These are phyloP conservation scores for Taiozyma sp. DNA, from an alignment of 1,139 yeast genomes.

Conservation along the genomic window DNA sequence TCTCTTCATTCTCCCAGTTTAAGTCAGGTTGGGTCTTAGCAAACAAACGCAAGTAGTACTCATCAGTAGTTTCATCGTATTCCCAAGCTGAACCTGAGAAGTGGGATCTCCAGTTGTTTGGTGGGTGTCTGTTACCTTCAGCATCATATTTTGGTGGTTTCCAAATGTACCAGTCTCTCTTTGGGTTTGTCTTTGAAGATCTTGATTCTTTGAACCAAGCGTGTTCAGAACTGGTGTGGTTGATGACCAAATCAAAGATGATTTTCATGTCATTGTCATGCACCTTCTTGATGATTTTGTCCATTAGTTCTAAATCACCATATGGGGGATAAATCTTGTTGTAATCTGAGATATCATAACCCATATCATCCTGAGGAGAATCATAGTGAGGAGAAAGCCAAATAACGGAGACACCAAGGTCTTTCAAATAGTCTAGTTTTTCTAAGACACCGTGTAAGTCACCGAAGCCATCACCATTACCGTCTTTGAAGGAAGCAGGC, in stretches of 20 bases:
- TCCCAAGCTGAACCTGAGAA: slow-evolving; percentile 55
- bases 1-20: slow-evolving; percentile 52
- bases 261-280: slow-evolving; percentile 47
- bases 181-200: slow-evolving; percentile 43
- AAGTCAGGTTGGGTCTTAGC: slow-evolving; percentile 52
- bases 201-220: slow-evolving; percentile 54
- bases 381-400: slow-evolving; percentile 58
- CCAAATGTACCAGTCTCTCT: slow-evolving; percentile 63
- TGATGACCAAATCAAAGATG: slow-evolving; percentile 51
- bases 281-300: slow-evolving; percentile 39
- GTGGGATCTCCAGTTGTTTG: slow-evolving; percentile 50
- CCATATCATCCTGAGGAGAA: slow-evolving; percentile 60
- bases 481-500: slow-evolving; percentile 54
- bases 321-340: slow-evolving; percentile 44
- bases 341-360: slow-evolving; percentile 54
- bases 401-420: slow-evolving; percentile 45
- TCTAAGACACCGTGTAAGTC: slow-evolving; percentile 49
- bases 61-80: slow-evolving; percentile 45
- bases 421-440: slow-evolving; percentile 45
- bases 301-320: slow-evolving; percentile 50
- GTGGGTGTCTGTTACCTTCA: slow-evolving; percentile 45
- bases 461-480: slow-evolving; percentile 54
- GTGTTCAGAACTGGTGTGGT: slow-evolving; percentile 53
- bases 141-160: slow-evolving; percentile 40
- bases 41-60: slow-evolving; percentile 48